Percentiles rank a stretch among this genome's conserved stretches.
These are phyloP conservation scores for Chlamydomonas incerta DNA, from an alignment of 139 green algal genomes.

Conservation along the genomic window DNA sequence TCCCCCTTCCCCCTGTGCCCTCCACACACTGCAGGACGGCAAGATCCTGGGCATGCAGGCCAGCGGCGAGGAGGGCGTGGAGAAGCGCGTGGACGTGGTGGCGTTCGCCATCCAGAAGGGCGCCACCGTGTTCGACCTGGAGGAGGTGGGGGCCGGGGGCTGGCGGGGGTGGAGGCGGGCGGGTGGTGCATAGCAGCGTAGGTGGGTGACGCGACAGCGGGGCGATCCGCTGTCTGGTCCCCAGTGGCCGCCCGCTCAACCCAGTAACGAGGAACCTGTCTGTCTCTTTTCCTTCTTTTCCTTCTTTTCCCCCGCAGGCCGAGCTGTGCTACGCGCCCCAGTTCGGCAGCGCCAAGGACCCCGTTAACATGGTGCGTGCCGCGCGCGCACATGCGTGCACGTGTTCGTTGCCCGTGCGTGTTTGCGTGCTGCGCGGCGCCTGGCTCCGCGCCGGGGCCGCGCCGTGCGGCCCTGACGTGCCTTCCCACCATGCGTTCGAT, in stretches of 20 bases:
- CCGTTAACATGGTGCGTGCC: conserved; percentile 52
- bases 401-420: no score
- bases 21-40: conserved; percentile 47
- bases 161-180: no score
- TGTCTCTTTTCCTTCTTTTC: no score
- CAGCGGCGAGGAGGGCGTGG: conserved; percentile 60
- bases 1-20: no score
- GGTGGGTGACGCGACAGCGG: no score
- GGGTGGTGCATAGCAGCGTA: neutral
- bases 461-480: no score
- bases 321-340: conserved; percentile 74
- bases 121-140: conserved; percentile 55
- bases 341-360: conserved; percentile 70
- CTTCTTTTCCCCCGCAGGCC: no score
- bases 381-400: no score
- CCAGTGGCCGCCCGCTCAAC: neutral
- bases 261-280: no score
- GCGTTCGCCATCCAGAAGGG: conserved; percentile 53
- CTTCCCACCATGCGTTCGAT: no score
- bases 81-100: conserved; percentile 71
- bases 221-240: neutral
- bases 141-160: conserved; percentile 51
- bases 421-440: no score
- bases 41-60: conserved; percentile 65
- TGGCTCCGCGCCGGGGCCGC: no score